Base-by-base conservation (phyloP, 257 asterid species). In the Gentiana dahurica region DNA sequence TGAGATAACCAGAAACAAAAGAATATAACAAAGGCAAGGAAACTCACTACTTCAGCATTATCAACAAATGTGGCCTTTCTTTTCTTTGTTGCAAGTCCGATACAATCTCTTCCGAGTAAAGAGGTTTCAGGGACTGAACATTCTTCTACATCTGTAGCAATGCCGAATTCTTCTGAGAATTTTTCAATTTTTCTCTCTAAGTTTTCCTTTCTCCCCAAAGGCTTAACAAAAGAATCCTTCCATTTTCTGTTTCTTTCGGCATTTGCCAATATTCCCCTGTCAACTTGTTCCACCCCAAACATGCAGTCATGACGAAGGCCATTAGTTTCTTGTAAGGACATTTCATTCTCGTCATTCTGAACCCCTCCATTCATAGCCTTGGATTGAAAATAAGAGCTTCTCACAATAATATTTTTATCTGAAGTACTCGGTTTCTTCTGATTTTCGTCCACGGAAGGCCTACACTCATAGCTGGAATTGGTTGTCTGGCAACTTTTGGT, bases 371-470 rank as follows among this genome's bases (percentile, higher is more conserved):
- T 61, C 15, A 33, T 55, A 15, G 78, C 13, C 52, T 74, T 84
- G 34, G 72, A 70, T 71, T 66, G 69, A 70, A 84, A 86, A 80
- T 84, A 82, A 32, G 77, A 65, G 67, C 89, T 89, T 56, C 82
- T 76, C 41, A 79, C 76, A n/a, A 71, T 58, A 12, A 62, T 66
- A 49, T 58, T 79, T 61, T 74, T 71, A 34, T 58, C 69, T 57
- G 63, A 65, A 24, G 70, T 62, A 34, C 51, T 38, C 15, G 45
- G 38, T 60, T 77, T 71, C 61, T 62, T 69, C 15, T 67, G 77
- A 64, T 60, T 57, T 34, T 24, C 66, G 66, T 54, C 78, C 49
- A 78, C 64, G 39, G 62, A 81, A 65, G 57, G 59, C 55, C 45
- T 49, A 34, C n/a, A 37, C 36, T 35, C 68, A 63, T 51, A 49